A percentile compares a stretch with the other conserved stretches of the same genome.
Evolutionary conservation across 2,329 filamentous ascomycete genomes (phyloP).

Genomic region (Xylaria arbuscula): DNA sequence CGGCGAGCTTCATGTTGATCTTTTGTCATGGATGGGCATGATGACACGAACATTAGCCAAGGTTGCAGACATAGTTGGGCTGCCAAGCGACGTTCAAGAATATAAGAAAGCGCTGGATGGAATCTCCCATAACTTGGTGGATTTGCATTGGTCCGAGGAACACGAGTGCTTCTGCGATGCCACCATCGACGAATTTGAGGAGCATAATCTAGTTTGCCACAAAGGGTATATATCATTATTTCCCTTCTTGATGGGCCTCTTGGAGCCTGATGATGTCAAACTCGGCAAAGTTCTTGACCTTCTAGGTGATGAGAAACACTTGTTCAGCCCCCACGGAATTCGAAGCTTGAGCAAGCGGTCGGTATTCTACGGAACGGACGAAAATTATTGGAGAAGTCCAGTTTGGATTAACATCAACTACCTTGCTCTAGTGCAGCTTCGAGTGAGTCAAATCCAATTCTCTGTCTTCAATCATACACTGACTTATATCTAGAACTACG

Average conservation of each 20-base stretch:
- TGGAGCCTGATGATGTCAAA: constrained; percentile 78
- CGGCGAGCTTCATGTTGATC: constrained; percentile 92
- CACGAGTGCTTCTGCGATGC: constrained; percentile 91
- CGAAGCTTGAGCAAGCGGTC: constrained; percentile 88
- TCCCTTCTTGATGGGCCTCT: constrained; percentile 86
- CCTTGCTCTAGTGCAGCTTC: constrained; percentile 80
- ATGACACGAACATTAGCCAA: constrained; percentile 88
- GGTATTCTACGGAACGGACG: constrained; percentile 84
- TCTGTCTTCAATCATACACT: constrained; percentile 24
- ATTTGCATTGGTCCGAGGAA: constrained; percentile 90
- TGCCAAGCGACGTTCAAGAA: constrained; percentile 79
- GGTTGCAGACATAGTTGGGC: constrained; percentile 79
- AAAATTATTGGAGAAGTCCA: constrained; percentile 97
- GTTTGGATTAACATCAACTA: constrained; percentile 99
- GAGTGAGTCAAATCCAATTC: constrained; percentile 65
- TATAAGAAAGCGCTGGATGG: constrained; percentile 78
- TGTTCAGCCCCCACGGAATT: constrained; percentile 93
- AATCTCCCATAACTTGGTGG: constrained; percentile 86
- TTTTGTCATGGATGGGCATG: constrained; percentile 97
- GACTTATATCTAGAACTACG: constrained; percentile 65
- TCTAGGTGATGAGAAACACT: constrained; percentile 80
- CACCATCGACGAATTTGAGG: constrained; percentile 94
- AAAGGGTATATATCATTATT: constrained; percentile 96
- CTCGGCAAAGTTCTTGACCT: constrained; percentile 81
- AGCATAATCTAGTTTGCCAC: constrained; percentile 89